Percentiles rank a stretch among this genome's conserved stretches.
These are phyloP conservation scores for Medicago ruthenica DNA, from an alignment of 306 rosid species.

Conservation along the genomic window DNA sequence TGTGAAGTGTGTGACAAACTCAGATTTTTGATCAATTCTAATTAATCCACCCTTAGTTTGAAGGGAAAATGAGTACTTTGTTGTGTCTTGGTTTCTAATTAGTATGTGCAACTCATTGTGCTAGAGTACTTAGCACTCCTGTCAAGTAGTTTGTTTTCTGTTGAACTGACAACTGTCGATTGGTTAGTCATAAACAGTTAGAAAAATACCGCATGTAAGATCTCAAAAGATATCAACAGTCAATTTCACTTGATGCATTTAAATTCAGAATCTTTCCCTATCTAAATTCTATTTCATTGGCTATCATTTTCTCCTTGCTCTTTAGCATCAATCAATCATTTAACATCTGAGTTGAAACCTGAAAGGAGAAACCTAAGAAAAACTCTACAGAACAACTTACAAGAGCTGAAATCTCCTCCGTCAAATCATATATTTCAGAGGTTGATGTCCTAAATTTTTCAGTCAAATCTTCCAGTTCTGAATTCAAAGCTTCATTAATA, in stretches of 20 bases:
- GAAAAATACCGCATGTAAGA: not conserved
- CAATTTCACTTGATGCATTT: not conserved
- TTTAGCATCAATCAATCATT: slow-evolving; percentile 12
- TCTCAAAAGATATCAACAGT: slow-evolving; percentile 5
- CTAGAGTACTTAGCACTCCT: not conserved
- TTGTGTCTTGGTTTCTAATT: not conserved
- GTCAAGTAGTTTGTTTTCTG: not conserved
- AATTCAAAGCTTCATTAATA: slow-evolving; percentile 62
- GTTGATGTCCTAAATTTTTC: slow-evolving; percentile 61
- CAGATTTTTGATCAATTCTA: slow-evolving; percentile 2
- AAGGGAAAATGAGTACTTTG: not conserved
- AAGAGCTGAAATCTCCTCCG: slow-evolving; percentile 69
- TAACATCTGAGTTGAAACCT: not conserved
- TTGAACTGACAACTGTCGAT: slow-evolving; percentile 10
- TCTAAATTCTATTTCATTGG: not conserved
- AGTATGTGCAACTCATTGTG: slow-evolving; percentile 1
- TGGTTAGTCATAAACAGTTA: slow-evolving; percentile 9
- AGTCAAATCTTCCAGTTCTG: slow-evolving; percentile 65
- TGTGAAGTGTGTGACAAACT: not conserved
- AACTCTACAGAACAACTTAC: slow-evolving; percentile 60
- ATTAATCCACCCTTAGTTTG: not conserved
- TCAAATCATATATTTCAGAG: slow-evolving; percentile 56
- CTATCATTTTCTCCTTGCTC: slow-evolving; percentile 11
- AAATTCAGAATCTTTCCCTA: slow-evolving; percentile 14
- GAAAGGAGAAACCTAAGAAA: slow-evolving; percentile 23